Conservation (phyloP, 352 stramenopile species). For the Phytophthora cactorum region DNA sequence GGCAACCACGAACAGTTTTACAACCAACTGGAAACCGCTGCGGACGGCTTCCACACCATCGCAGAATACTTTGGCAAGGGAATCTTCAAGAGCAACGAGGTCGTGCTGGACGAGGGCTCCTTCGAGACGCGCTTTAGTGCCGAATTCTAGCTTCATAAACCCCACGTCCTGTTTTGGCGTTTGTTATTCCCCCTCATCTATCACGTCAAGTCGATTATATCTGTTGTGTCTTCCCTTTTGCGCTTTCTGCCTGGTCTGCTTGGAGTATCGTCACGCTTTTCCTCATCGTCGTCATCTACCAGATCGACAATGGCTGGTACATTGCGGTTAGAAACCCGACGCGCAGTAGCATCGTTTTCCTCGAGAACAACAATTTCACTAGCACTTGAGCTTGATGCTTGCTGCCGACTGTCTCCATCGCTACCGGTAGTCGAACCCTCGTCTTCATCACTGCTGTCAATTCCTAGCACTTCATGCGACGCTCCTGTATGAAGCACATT, state of each 20-base stretch:
- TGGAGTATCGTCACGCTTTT: constrained; percentile 1
- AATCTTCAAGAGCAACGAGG: constrained; percentile 89
- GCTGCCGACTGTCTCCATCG: neutral
- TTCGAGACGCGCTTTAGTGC: constrained; percentile 86
- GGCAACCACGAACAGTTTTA: constrained; percentile 94
- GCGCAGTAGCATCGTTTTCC: constrained; percentile 3
- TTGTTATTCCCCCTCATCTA: neutral
- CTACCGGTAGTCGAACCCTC: constrained; percentile 5
- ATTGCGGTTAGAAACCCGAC: neutral
- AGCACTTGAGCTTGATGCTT: neutral
- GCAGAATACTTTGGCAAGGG: constrained; percentile 94
- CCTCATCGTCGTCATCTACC: constrained; percentile 17
- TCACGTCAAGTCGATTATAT: constrained; percentile 44
- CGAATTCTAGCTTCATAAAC: constrained; percentile 66
- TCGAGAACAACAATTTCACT: constrained; percentile 24
- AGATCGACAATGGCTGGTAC: constrained; percentile 17
- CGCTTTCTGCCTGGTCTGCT: constrained; percentile 14
- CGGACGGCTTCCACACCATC: constrained; percentile 90
- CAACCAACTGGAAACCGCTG: constrained; percentile 90
- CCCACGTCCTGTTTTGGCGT: neutral
- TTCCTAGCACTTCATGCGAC: constrained; percentile 46
- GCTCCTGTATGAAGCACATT: constrained; percentile 31
- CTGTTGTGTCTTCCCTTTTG: constrained; percentile 6
- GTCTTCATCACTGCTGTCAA: constrained; percentile 55
- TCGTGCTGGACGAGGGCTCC: constrained; percentile 61